These are phyloP conservation scores for Podospora pseudoanserina DNA, from an alignment of 495 filamentous ascomycete genomes.

Conservation along the genomic window DNA sequence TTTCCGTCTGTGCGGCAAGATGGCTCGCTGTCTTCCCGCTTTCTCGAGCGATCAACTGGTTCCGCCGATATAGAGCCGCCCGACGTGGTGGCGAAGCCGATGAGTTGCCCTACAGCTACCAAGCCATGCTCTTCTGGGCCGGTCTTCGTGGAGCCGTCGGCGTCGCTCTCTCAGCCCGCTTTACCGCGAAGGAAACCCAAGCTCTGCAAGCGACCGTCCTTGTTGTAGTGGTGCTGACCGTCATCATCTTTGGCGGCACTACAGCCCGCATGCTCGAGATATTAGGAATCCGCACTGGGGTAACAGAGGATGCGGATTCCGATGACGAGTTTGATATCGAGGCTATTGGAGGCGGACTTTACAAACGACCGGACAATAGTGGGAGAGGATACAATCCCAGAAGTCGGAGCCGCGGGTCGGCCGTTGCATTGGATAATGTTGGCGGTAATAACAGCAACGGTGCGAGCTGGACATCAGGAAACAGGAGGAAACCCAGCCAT, in stretches of 20 bases:
- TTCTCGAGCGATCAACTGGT: slow-evolving; percentile 85
- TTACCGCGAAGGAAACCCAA: slow-evolving; percentile 71
- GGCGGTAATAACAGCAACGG: slow-evolving; percentile 24
- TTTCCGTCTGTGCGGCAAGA: slow-evolving; percentile 86
- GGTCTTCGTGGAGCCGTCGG: slow-evolving; percentile 94
- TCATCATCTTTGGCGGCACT: slow-evolving; percentile 97
- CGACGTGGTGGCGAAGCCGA: slow-evolving; percentile 73
- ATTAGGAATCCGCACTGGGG: slow-evolving; percentile 85
- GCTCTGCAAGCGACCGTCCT: slow-evolving; percentile 86
- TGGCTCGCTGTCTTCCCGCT: slow-evolving; percentile 94
- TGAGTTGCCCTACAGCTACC: slow-evolving; percentile 87
- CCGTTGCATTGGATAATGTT: slow-evolving; percentile 53
- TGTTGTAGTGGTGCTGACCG: slow-evolving; percentile 93
- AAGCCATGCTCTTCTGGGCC: slow-evolving; percentile 98
- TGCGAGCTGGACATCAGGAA: slow-evolving; percentile 8
- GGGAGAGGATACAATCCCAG: slow-evolving; percentile 74
- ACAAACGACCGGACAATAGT: slow-evolving; percentile 61
- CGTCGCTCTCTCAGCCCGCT: slow-evolving; percentile 88
- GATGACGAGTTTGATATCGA: slow-evolving; percentile 99
- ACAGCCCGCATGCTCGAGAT: slow-evolving; percentile 99
- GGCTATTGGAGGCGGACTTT: slow-evolving; percentile 68
- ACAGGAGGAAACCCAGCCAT: slow-evolving; percentile 38
- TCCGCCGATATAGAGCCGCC: slow-evolving; percentile 84
- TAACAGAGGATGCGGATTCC: slow-evolving; percentile 92
- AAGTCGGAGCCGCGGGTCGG: slow-evolving; percentile 44